A percentile compares a stretch with the other conserved stretches of the same genome.
Evolutionary conservation across 1,139 yeast species (phyloP).

Genomic region (Diutina siamensis): DNA sequence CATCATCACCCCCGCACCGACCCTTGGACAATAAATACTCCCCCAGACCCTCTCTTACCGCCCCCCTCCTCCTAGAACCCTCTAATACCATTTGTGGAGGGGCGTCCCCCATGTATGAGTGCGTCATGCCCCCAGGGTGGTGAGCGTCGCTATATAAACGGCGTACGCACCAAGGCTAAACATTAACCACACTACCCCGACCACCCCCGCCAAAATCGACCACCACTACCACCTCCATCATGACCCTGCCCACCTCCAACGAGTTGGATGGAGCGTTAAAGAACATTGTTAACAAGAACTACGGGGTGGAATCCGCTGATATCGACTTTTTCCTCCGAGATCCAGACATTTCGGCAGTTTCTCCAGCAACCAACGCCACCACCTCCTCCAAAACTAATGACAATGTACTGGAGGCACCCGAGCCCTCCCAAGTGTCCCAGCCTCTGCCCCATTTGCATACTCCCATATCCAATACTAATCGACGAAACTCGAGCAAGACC

Average conservation of each 20-base stretch:
- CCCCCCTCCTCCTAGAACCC: no score
- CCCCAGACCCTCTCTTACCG: no score
- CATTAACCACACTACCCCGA: no score
- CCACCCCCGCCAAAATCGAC: no score
- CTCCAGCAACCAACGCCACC: background rate
- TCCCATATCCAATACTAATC: background rate
- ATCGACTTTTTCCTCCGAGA: conserved; percentile 3
- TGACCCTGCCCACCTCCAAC: background rate
- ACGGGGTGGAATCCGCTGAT: background rate
- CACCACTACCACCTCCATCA: background rate
- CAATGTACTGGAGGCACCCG: background rate
- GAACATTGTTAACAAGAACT: conserved; percentile 1
- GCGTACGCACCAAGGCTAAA: background rate
- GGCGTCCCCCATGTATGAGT: background rate
- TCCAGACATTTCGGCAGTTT: background rate
- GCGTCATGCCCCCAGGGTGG: background rate
- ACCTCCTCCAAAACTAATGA: background rate
- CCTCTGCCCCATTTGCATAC: background rate
- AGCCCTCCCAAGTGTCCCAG: background rate
- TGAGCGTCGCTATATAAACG: background rate
- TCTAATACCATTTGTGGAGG: no score
- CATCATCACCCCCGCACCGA: no score
- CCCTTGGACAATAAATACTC: no score
- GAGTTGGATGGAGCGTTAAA: background rate
- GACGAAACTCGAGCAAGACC: background rate